A percentile compares a stretch with the other conserved stretches of the same genome.
phyloP scores from a whole-genome alignment of 2,329 filamentous ascomycete species.

The Claviceps arundinis region DNA sequence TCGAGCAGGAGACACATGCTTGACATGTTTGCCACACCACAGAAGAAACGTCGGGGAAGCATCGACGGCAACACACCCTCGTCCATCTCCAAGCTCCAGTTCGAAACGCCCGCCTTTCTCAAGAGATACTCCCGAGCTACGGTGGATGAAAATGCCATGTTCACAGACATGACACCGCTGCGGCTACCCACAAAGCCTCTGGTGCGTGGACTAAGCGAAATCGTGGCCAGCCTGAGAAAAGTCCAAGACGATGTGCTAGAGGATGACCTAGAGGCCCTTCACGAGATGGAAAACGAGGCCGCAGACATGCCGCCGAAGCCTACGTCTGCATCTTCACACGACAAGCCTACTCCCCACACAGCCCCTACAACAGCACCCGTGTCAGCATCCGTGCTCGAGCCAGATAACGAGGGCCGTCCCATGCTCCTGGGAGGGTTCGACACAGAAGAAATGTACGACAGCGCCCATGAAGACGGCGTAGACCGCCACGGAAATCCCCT shows the following conservation, averaged over 20 bases:
- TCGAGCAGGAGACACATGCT: constrained; percentile 47
- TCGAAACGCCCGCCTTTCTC: constrained; percentile 63
- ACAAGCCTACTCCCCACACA: constrained; percentile 17
- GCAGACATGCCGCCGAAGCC: constrained; percentile 12
- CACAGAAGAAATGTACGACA: constrained; percentile 46
- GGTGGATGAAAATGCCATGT: constrained; percentile 42
- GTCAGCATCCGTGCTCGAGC: constrained; percentile 11
- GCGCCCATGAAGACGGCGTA: constrained; percentile 35
- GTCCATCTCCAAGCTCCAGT: constrained; percentile 41
- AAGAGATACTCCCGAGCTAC: constrained; percentile 31
- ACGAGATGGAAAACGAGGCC: constrained; percentile 51
- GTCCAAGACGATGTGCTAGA: constrained; percentile 57
- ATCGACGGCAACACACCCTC: constrained; percentile 29
- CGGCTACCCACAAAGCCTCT: constrained; percentile 46
- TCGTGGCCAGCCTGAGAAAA: constrained; percentile 57
- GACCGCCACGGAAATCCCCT: constrained; percentile 46
- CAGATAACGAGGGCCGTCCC: constrained; percentile 27
- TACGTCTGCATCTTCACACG: constrained; percentile 10
- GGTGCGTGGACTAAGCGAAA: constrained; percentile 58
- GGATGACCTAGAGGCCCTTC: constrained; percentile 60
- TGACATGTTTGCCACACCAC: constrained; percentile 53
- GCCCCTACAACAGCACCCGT: not conserved
- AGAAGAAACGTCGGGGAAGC: constrained; percentile 34
- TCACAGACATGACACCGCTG: constrained; percentile 34
- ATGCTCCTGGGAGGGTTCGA: constrained; percentile 48